These are phyloP conservation scores for Mortierella sp. DNA, from an alignment of 371 early-diverging fungal species.

Conservation along the genomic window DNA sequence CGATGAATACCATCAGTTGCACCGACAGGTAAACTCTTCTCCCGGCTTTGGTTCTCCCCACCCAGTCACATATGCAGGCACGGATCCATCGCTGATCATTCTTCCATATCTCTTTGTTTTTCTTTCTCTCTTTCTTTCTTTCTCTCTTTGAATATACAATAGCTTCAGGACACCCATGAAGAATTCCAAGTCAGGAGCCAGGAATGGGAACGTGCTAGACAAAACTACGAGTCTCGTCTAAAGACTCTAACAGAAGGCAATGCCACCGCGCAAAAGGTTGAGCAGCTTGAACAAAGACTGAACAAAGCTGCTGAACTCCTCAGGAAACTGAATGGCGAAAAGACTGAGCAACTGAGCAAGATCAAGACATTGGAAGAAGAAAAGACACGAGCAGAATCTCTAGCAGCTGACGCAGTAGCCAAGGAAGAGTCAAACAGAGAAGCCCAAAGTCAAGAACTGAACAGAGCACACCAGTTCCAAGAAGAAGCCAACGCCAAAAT, in stretches of 20 bases:
- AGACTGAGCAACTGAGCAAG: background rate
- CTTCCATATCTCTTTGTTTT: too few relatives aligned
- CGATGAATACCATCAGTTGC: slow-evolving; percentile 26
- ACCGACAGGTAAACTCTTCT: slow-evolving; percentile 28
- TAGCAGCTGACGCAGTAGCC: slow-evolving; percentile 11
- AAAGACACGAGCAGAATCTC: slow-evolving; percentile 11
- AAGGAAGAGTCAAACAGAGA: background rate
- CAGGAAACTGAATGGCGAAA: slow-evolving; percentile 31
- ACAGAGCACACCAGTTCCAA: background rate
- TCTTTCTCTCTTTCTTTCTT: background rate
- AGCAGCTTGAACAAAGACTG: slow-evolving; percentile 34
- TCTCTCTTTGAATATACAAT: background rate
- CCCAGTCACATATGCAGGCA: too few relatives aligned
- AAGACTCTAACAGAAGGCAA: slow-evolving; percentile 39
- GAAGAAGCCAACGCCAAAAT: background rate
- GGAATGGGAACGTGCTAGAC: slow-evolving; percentile 40
- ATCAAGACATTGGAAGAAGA: slow-evolving; percentile 23
- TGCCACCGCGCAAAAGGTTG: slow-evolving; percentile 43
- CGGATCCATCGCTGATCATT: background rate
- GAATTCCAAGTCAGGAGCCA: slow-evolving; percentile 29
- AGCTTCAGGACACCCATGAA: slow-evolving; percentile 31
- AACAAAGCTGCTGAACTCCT: slow-evolving; percentile 33
- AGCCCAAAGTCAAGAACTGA: slow-evolving; percentile 11
- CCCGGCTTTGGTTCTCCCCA: too few relatives aligned
- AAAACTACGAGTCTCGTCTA: slow-evolving; percentile 40